A percentile compares a stretch with the other conserved stretches of the same genome.
phyloP scores from a whole-genome alignment of 305 asterid genomes.

The Fraxinus ornus region DNA sequence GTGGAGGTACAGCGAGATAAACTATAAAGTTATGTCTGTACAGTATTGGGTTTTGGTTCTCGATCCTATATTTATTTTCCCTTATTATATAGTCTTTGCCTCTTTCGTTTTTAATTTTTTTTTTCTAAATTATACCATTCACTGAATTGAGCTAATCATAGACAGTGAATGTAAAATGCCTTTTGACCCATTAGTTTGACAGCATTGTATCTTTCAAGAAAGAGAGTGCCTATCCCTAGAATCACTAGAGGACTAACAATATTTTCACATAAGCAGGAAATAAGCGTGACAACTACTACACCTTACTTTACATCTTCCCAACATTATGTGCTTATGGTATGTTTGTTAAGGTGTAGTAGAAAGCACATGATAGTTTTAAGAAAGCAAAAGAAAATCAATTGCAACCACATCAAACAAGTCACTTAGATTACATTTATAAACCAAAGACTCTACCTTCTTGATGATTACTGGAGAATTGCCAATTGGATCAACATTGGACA shows the following conservation, averaged over 20 bases:
- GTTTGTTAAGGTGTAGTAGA: constrained; percentile 1
- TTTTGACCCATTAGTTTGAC: background rate
- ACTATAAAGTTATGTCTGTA: background rate
- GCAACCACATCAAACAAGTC: constrained; percentile 6
- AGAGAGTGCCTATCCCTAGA: constrained; percentile 5
- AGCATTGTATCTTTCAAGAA: background rate
- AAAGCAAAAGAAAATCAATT: constrained; percentile 13
- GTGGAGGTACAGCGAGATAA: background rate
- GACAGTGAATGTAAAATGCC: background rate
- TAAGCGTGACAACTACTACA: background rate
- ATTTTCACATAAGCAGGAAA: background rate
- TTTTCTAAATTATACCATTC: background rate
- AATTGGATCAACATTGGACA: constrained; percentile 84
- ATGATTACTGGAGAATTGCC: constrained; percentile 97
- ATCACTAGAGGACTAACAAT: background rate
- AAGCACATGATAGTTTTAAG: background rate
- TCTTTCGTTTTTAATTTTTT: background rate
- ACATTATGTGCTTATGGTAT: background rate
- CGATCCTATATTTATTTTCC: background rate
- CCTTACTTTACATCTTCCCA: background rate
- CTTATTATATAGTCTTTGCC: background rate
- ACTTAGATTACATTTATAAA: background rate
- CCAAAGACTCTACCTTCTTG: constrained; percentile 59
- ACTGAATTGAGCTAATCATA: background rate
- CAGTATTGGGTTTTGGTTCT: background rate